Evolutionary conservation across 495 filamentous ascomycete species (phyloP), one percentile per base, ranked within the genome.

Genomic region (Aspergillus sclerotioniger): DNA sequence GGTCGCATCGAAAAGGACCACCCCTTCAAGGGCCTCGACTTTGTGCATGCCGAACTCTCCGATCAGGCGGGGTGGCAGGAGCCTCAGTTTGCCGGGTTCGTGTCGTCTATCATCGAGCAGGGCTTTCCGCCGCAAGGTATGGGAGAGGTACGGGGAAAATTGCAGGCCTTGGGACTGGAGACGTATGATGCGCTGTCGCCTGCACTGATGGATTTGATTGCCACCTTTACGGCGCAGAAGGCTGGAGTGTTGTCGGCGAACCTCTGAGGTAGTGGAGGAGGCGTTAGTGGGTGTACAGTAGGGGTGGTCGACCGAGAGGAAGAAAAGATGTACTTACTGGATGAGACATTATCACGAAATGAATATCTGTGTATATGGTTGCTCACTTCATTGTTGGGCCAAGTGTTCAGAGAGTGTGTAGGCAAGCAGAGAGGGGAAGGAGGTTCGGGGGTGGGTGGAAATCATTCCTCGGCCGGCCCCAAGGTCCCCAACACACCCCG

Each of bases 11-110:
- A 84, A 65, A 69, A 71, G 53, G 78, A 83, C 2, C 84, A 87
- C 63, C 70, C 83, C 1, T 86, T 87, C 73, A 79, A 81, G 63
- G 84, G 84, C 1, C 70, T 86, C 15, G 82, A 84, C 62, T 86
- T 86, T 69, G 81, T 86, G 13, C 82, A 87, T 64, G 75, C 72
- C 0, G 83, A 87, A 64, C 62, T 87, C 45, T 81, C 79, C 19
- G 69, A 79, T 31, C 67, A 78, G 49, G 66, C 73, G 58, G 83
- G 83, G 35, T 86, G 83, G 82, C 82, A 86, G 67, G 83, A 84
- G 68, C 80, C 80, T 6, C 83, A 85, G 67, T 86, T 86, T 63
- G 82, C 82, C 3, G 84, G 75, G 2, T 85, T 86, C 59, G 80
- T 85, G 37, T 78, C 73, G 37, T 81, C 76, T 39, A 82, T 86